A percentile compares a stretch with the other conserved stretches of the same genome.
These are phyloP conservation scores for Rosa multiflora DNA, from an alignment of 306 rosid species.

Conservation along the genomic window DNA sequence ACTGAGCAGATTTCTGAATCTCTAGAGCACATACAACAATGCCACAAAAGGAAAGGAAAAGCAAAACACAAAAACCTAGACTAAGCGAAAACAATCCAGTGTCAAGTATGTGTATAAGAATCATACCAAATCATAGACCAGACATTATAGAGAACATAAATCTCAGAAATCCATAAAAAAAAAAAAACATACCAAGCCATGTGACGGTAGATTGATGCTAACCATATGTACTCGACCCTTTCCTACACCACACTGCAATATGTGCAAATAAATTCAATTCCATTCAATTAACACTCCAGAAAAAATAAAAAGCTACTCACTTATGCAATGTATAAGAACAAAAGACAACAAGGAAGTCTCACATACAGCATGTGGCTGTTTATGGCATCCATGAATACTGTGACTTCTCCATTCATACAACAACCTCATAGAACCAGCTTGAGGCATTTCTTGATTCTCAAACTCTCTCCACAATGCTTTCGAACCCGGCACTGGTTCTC, in stretches of 20 bases:
- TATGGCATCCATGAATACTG: conserved; percentile 32
- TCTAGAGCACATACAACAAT: neutral
- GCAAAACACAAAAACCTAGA: too few relatives aligned
- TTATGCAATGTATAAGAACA: neutral
- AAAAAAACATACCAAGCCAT: conserved; percentile 63
- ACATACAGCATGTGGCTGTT: conserved; percentile 53
- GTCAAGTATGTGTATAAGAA: neutral
- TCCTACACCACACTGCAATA: conserved; percentile 44
- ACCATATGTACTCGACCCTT: conserved; percentile 55
- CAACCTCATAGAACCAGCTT: conserved; percentile 55
- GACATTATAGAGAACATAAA: neutral
- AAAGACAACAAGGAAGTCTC: conserved; percentile 9
- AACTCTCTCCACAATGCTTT: conserved; percentile 13
- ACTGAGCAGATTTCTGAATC: neutral
- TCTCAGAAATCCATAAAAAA: conserved; percentile 1
- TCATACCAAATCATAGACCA: neutral
- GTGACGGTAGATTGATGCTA: conserved; percentile 53
- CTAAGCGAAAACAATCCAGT: too few relatives aligned
- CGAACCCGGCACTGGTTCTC: conserved; percentile 18
- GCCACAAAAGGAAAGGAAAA: neutral
- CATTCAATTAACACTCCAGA: neutral
- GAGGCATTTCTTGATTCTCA: conserved; percentile 46
- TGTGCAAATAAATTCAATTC: conserved; percentile 3
- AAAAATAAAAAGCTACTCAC: conserved; percentile 1
- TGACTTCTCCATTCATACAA: conserved; percentile 47